Evolutionary conservation across 345 rosid genomes (phyloP).

Genomic region (Physaria fendleri): DNA sequence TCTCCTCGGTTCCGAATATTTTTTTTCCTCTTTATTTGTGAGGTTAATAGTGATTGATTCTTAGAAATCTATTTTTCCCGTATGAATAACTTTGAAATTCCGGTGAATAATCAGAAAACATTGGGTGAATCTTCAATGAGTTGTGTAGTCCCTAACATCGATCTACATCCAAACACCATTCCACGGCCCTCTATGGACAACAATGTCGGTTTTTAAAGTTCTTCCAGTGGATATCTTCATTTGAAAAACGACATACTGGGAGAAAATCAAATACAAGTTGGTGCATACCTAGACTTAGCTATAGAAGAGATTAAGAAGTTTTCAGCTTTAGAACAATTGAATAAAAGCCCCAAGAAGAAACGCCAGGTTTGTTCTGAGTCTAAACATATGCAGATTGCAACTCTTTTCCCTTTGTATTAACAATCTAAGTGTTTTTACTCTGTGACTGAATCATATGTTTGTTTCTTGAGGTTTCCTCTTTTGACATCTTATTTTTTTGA

Average conservation of each 20-base stretch:
- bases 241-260: slow-evolving; percentile 25
- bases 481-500: neutral
- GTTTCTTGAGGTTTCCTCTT: neutral
- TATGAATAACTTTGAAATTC: slow-evolving; percentile 74
- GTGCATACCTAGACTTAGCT: too few species aligned
- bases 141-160: slow-evolving; percentile 63
- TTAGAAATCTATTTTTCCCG: too few species aligned
- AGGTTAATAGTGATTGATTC: too few species aligned
- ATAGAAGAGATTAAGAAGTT: slow-evolving; percentile 1
- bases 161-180: slow-evolving; percentile 72
- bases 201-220: slow-evolving; percentile 27
- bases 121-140: slow-evolving; percentile 18
- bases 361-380: slow-evolving; percentile 35
- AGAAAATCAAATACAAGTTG: slow-evolving; percentile 33
- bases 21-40: too few species aligned
- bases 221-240: neutral
- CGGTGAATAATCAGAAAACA: neutral
- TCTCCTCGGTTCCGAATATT: too few species aligned
- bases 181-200: slow-evolving; percentile 40
- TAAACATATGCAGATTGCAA: neutral
- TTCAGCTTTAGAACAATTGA: slow-evolving; percentile 33
- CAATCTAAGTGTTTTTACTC: too few species aligned
- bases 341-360: slow-evolving; percentile 65
- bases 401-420: neutral
- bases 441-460: neutral